Base-by-base conservation (phyloP, 1,284 basidiomycete genomes). In the Heterobasidion irregulare region DNA sequence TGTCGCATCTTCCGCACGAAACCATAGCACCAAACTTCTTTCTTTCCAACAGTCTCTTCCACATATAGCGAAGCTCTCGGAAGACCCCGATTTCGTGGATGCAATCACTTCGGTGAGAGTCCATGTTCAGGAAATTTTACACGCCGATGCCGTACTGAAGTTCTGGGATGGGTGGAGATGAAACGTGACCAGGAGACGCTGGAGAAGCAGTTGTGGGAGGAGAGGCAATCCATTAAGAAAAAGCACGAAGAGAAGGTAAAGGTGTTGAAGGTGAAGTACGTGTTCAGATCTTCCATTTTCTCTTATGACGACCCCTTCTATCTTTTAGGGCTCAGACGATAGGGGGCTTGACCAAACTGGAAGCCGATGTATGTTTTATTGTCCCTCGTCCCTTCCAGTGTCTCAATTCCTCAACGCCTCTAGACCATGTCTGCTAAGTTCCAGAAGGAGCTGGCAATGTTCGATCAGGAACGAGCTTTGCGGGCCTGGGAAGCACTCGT, bases 401-500 rank as follows among this genome's bases (percentile, higher is more conserved):
- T n/a, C 12, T n/a, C n/a, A n/a, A 7, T 41, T 8, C 8, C 38
- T 26, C 6, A 41, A 12, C 6, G 8, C 10, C 49, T 49, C 53
- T 41, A 88, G 84, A 81, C 76, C 75, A 71, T 89, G 62, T 75
- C 76, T 52, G 75, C 78, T 50, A 75, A 75, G n/a, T 81, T 82
- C 67, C 78, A 76, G 54, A 78, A 74, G 61, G 86, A 89, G 59
- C 64, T 90, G 45, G 68, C 67, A 35, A 78, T 74, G 59, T 90
- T 90, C 63, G 86, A 91, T 62, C 62, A 62, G 13, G 80, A 87
- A 54, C 76, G 83, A 47, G 83, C 75, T 9, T 65, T 89, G 7
- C 72, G 79, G 8, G 84, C 86, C 9, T 91, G 89, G 87, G 88
- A 87, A 62, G 78, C 77, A 19, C 73, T 92, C n/a, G 67, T 84